Conservation (phyloP, 1,284 basidiomycete species). For the Sporisorium exsertum region DNA sequence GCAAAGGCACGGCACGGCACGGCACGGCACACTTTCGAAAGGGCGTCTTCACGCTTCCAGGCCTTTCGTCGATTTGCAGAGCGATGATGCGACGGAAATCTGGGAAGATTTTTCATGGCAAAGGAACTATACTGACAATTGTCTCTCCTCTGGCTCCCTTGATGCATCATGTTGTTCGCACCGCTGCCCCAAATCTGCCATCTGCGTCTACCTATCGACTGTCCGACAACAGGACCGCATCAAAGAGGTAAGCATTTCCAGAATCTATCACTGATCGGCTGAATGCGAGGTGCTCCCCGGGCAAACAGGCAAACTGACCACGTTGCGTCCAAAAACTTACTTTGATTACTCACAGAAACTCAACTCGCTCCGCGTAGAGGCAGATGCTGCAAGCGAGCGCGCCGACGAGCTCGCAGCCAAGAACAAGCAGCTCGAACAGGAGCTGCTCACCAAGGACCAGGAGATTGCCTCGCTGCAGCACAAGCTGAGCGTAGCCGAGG, state of each 20-base stretch:
- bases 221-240: constrained; percentile 72
- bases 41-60: not conserved
- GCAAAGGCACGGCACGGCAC: not conserved
- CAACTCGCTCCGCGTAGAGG: constrained; percentile 82
- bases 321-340: too few relatives aligned
- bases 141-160: not conserved
- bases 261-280: not conserved
- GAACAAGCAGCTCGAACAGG: constrained; percentile 77
- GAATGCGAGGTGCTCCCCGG: too few relatives aligned
- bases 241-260: constrained; percentile 71
- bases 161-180: not conserved
- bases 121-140: not conserved
- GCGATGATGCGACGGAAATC: not conserved
- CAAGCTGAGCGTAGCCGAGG: constrained; percentile 79
- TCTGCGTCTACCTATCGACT: not conserved
- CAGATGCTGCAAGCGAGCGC: constrained; percentile 77
- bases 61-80: not conserved
- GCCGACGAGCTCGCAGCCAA: constrained; percentile 67
- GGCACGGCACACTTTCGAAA: not conserved
- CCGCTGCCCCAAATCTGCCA: not conserved
- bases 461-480: constrained; percentile 85
- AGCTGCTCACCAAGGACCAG: constrained; percentile 86
- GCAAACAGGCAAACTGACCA: constrained; percentile 1
- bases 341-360: constrained; percentile 71
- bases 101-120: not conserved